Base-by-base conservation (phyloP, 495 filamentous ascomycete genomes). In the Lindgomyces ingoldianus region DNA sequence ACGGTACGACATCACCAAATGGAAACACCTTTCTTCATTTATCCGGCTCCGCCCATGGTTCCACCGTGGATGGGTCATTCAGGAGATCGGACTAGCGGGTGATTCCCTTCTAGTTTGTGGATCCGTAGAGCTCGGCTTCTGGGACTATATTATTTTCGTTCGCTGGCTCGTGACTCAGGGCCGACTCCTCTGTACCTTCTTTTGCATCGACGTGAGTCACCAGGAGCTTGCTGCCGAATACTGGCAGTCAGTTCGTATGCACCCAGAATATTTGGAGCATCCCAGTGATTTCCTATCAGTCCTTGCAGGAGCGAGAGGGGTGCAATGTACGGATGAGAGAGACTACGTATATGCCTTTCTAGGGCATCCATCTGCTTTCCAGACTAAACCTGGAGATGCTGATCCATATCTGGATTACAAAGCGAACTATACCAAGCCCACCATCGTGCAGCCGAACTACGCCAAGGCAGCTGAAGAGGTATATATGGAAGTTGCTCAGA, bases 321-420 rank as follows among this genome's bases (percentile, higher is more conserved):
- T 52, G 21, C 24, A 52, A 6, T 52, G 49, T n/a, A 25, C 54
- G 16, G 36, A 57, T 11, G 33, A 12, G 1, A 8, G 39, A 57
- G 54, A 57, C 54, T 19, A 1, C 27, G 36, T 57, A 11, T 57
- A 45, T 27, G 54, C 54, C 6, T 57, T 57, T 19, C 39, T 57
- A 1, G 54, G 30, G 14, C 54, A 57, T 22, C 54, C 54, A 6
- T 24, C 33, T 11, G 54, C 54, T 29, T 52, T 29, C 26, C 14
- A 52, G 19, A 22, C 21, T 8, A 18, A 49, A 30, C 11, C 4
- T 4, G 11, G 26, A 21, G 49, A 33, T 25, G 49, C 18, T 30
- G 26, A 14, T 16, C 49, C 49, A 14, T 52, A 52, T n/a, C n/a
- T n/a, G n/a, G n/a, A n/a, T n/a, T n/a, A n/a, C n/a, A n/a, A n/a